A percentile compares a stretch with the other conserved stretches of the same genome.
Conservation (phyloP, 2,329 filamentous ascomycete genomes). For the Verticillium dahliae region DNA sequence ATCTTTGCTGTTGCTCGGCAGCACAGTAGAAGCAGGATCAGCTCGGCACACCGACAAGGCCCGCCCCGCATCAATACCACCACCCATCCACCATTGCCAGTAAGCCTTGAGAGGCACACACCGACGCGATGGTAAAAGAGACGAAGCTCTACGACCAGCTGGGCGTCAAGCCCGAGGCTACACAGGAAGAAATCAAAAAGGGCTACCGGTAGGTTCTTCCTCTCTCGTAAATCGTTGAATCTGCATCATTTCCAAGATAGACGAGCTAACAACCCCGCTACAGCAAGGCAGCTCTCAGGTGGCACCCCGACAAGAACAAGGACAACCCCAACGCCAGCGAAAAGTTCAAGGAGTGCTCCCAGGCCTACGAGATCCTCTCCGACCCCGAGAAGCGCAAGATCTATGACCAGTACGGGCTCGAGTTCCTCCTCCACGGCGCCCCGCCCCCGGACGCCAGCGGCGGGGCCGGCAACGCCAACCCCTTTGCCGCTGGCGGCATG, state of each 20-base stretch:
- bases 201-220: conserved; percentile 65
- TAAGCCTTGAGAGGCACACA: neutral
- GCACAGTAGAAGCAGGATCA: neutral
- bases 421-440: conserved; percentile 77
- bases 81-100: neutral
- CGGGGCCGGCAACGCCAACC: conserved; percentile 41
- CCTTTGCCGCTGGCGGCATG: conserved; percentile 53
- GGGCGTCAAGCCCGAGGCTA: conserved; percentile 68
- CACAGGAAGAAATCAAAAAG: conserved; percentile 95
- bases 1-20: neutral
- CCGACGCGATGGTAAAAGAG: conserved; percentile 76
- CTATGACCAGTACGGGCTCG: conserved; percentile 91
- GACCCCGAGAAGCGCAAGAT: conserved; percentile 95
- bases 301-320: conserved; percentile 97
- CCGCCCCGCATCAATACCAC: neutral
- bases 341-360: conserved; percentile 96
- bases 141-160: conserved; percentile 92
- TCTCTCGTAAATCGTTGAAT: conserved; percentile 1
- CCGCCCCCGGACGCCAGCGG: conserved; percentile 52
- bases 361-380: conserved; percentile 96
- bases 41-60: neutral
- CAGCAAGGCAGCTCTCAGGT: conserved; percentile 83
- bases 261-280: neutral
- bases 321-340: conserved; percentile 78
- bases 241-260: neutral